A percentile compares a stretch with the other conserved stretches of the same genome.
Conservation (phyloP, 176 grass and related monocot species). For the Ananas comosus region DNA sequence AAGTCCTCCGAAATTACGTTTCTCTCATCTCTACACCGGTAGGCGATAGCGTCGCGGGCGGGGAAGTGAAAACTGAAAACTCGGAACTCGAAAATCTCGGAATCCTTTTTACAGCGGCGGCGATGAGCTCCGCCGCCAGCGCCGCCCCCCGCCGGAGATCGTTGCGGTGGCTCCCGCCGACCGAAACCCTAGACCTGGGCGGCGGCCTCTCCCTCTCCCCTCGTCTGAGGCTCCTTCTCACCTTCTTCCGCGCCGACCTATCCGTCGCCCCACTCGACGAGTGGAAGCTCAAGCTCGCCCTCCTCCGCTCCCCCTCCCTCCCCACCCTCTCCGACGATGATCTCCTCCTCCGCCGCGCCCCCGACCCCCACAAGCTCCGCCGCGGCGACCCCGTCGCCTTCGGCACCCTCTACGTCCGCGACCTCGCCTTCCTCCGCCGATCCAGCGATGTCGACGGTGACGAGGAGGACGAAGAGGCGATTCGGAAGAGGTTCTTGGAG, state of each 20-base stretch:
- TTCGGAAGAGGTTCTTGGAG: conserved; percentile 36
- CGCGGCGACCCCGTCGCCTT: conserved; percentile 72
- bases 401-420: conserved; percentile 61
- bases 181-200: conserved; percentile 42
- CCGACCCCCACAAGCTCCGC: conserved; percentile 75
- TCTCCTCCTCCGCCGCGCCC: conserved; percentile 38
- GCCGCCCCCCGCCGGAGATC: conserved; percentile 11
- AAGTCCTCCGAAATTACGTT: no score
- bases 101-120: no score
- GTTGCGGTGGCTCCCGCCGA: conserved; percentile 25
- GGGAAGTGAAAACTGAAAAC: no score
- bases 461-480: conserved; percentile 38
- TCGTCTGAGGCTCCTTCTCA: conserved; percentile 68
- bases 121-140: conserved; percentile 7
- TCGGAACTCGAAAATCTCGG: no score
- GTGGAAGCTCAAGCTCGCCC: conserved; percentile 76
- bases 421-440: conserved; percentile 48
- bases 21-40: no score
- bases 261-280: conserved; percentile 73
- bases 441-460: conserved; percentile 16
- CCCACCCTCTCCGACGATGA: conserved; percentile 44
- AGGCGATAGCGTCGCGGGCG: no score
- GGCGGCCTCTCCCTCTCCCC: conserved; percentile 46
- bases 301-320: conserved; percentile 56
- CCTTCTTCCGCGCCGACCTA: conserved; percentile 74